Conservation (phyloP, 139 green algal genomes). For the Chlorella sp. region DNA sequence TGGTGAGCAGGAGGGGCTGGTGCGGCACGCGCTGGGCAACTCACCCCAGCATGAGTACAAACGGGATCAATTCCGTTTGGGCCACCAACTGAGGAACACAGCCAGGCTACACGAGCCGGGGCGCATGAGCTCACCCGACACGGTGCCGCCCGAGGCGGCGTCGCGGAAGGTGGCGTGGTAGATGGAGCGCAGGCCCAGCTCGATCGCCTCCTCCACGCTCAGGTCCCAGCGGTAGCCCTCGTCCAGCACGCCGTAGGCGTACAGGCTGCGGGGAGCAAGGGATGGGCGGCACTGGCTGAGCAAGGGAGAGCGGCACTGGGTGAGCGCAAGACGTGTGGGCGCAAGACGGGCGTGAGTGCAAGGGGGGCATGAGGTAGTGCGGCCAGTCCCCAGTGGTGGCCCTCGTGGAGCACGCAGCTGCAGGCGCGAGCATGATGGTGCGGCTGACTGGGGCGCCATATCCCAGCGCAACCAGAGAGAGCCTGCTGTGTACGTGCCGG, state of each 20-base stretch:
- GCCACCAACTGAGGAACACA: background rate
- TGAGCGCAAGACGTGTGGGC: background rate
- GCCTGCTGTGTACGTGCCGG: background rate
- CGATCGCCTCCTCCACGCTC: conserved; percentile 90
- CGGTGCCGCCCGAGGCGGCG: conserved; percentile 94
- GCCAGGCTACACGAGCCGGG: background rate
- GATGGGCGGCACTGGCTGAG: background rate
- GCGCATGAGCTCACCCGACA: conserved; percentile 67
- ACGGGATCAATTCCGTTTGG: too few relatives aligned
- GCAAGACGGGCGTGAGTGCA: background rate
- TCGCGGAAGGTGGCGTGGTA: conserved; percentile 99
- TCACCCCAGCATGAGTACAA: too few relatives aligned
- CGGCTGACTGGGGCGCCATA: too few relatives aligned
- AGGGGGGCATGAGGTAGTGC: background rate
- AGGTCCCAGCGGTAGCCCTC: conserved; percentile 93
- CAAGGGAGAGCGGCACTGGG: background rate
- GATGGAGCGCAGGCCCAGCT: conserved; percentile 94
- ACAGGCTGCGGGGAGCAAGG: conserved; percentile 74
- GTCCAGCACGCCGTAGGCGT: conserved; percentile 98
- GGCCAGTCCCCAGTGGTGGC: background rate
- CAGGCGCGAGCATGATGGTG: too few relatives aligned
- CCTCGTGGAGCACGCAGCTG: background rate
- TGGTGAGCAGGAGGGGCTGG: background rate
- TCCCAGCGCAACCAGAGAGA: too few relatives aligned
- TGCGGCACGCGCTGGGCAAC: background rate